Percentiles rank a stretch among this genome's conserved stretches.
These are phyloP conservation scores for Salix dunnii DNA, from an alignment of 345 rosid genomes.

Conservation along the genomic window DNA sequence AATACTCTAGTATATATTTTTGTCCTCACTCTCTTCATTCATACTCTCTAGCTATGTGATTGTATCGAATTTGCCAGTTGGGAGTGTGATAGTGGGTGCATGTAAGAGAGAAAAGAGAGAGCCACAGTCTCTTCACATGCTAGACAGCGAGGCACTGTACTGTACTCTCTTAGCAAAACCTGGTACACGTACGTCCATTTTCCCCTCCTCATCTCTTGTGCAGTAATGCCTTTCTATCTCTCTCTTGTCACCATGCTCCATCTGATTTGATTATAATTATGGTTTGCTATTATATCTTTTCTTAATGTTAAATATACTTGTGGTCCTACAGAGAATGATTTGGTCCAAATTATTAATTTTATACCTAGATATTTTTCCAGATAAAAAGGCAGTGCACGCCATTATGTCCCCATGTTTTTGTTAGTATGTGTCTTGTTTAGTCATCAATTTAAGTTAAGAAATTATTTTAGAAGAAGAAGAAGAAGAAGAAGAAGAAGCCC, in stretches of 20 bases:
- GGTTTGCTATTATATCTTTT: background rate
- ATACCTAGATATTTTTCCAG: background rate
- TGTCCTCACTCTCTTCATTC: conserved; percentile 28
- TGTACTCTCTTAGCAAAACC: conserved; percentile 46
- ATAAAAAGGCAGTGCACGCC: background rate
- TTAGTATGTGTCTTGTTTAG: conserved; percentile 32
- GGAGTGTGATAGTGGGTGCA: conserved; percentile 23
- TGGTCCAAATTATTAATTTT: background rate
- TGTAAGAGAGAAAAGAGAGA: conserved; percentile 15
- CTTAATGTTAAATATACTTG: background rate
- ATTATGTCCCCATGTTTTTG: background rate
- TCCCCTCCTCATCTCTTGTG: conserved; percentile 31
- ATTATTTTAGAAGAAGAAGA: background rate
- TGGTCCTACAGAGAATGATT: background rate
- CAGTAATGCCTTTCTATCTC: conserved; percentile 11
- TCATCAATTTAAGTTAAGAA: conserved; percentile 23
- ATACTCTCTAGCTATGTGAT: conserved; percentile 15
- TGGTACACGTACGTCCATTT: conserved; percentile 44
- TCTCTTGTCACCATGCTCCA: background rate
- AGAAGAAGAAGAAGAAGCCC: background rate
- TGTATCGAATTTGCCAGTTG: conserved; percentile 47
- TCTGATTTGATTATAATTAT: background rate
- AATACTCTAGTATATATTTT: conserved; percentile 29
- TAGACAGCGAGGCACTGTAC: conserved; percentile 58
- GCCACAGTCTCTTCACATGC: conserved; percentile 49